Evolutionary conservation across 2,329 filamentous ascomycete genomes (phyloP), one percentile per base, ranked within the genome.

Genomic region (Diaporthe citrichinensis): DNA sequence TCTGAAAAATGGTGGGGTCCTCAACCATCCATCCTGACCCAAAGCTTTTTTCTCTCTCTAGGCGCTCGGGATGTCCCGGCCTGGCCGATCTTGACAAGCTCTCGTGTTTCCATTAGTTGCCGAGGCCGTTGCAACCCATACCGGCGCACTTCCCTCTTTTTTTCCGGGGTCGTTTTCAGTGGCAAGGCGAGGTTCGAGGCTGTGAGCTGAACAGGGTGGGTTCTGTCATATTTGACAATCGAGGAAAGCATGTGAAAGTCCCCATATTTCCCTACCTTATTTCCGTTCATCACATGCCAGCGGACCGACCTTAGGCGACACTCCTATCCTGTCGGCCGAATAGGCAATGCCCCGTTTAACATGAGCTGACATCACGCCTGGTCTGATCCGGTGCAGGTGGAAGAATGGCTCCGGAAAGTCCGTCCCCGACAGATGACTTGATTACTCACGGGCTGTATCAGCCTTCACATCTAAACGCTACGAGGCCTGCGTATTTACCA

Each of bases 161-260:
- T 31, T n/a, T 59, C n/a, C n/a, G 17, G 36, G 34, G n/a, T 15
- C 31, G 17, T 36, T 53, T 4, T 61, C 46, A 55, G 61, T 51
- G 55, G 36, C 36, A 49, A 71, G 65, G 73, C 72, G 41, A 74
- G 46, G 62, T 34, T 74, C 65, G 61, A 69, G 72, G 71, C 44
- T 72, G 57, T 31, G 46, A 46, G 49, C 46, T 65, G 73, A 58
- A 59, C 25, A 36, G 34, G 67, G 41, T 51, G 72, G 73, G 58
- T 39, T 51, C 28, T 65, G 49, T 72, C 31, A 46, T 23, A 23
- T 65, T 14, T 28, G 31, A 31, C 41, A 46, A n/a, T 44, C 55
- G 58, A 61, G 20, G 5, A 8, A 71, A 34, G 69, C 74, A 75
- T 75, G 74, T 75, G 74, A 75, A 75, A 72, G 74, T 65, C 58